These are phyloP conservation scores for Melaleuca quinquenervia DNA, from an alignment of 345 rosid genomes.

Conservation along the genomic window DNA sequence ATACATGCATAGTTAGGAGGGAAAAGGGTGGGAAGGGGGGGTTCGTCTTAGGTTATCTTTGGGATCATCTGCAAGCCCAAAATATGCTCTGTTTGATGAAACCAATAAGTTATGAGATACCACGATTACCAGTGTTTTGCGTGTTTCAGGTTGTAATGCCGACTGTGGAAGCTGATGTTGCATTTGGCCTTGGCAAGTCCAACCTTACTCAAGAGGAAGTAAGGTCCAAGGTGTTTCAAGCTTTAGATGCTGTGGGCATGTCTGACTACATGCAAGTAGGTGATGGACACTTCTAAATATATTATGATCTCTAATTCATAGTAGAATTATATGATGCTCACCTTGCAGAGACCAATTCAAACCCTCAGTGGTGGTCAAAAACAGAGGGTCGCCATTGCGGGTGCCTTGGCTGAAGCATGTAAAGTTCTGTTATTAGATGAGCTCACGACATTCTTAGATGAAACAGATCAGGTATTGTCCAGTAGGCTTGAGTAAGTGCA, in stretches of 20 bases:
- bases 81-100: not conserved
- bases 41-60: not conserved
- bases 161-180: slow-evolving; percentile 87
- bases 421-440: slow-evolving; percentile 79
- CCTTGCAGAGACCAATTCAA: slow-evolving; percentile 78
- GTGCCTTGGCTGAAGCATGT: slow-evolving; percentile 95
- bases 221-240: slow-evolving; percentile 48
- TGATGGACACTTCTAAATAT: not conserved
- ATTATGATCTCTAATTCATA: not conserved
- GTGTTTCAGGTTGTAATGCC: slow-evolving; percentile 86
- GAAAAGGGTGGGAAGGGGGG: not conserved
- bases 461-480: slow-evolving; percentile 60
- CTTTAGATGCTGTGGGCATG: slow-evolving; percentile 80
- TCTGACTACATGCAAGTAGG: slow-evolving; percentile 46
- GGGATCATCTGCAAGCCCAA: not conserved
- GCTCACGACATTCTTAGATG: slow-evolving; percentile 88
- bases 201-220: slow-evolving; percentile 45
- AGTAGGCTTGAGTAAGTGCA: not conserved
- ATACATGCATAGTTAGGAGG: not conserved
- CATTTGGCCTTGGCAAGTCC: slow-evolving; percentile 86
- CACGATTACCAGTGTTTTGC: not conserved
- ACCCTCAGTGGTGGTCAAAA: slow-evolving; percentile 98
- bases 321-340: not conserved
- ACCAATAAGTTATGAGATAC: not conserved
- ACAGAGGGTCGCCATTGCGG: slow-evolving; percentile 91